Base-by-base conservation (phyloP, 495 filamentous ascomycete genomes). In the Xylaria cubensis region DNA sequence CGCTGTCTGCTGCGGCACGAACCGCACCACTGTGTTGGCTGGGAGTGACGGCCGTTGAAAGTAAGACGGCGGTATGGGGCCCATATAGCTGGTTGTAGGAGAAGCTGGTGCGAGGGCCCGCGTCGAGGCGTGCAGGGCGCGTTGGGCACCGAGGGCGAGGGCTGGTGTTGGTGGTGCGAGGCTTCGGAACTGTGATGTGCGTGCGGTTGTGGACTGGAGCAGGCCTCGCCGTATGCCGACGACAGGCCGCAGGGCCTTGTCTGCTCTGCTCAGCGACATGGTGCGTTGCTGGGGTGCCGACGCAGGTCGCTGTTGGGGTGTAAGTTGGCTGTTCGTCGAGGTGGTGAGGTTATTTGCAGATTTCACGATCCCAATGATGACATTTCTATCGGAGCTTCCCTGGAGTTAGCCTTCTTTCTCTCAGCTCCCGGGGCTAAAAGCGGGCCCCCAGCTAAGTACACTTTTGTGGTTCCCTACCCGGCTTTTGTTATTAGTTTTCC, bases 1-100 rank as follows among this genome's bases (percentile, higher is more conserved):
- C 84, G 96, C 97, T 68, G 95, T 97, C 85, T 98, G 96, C 82
- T 99, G 97, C 12, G 97, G 96, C 36, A 99, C 97, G 85, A 99
- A 99, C 68, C 95, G 94, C 73, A 99, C 87, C 74, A 99, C 86
- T 32, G 97, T 98, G 84, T 98, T 99, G 68, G 94, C 92, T 29
- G 96, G 96, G 34, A 97, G 85, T 19, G 85, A 85, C 42, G 85
- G 82, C 65, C 84, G 83, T 68, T 88, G 85, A 80, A 90, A 90
- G 77, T 90, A 90, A 26, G 85, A 84, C 10, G 84, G 82, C 67
- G 85, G 85, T n/a, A 81, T 56, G 71, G 73, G 74, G 26, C 79
- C 74, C 67, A 75, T 74, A 63, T 80, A 36, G 36, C 70, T 15
- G 9, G 63, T 42, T 8, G 51, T 24, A 7, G 74, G 41, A 8